Evolutionary conservation across 192 early-diverging fungal genomes (phyloP).

Genomic region (Lunasporangiospora selenospora): DNA sequence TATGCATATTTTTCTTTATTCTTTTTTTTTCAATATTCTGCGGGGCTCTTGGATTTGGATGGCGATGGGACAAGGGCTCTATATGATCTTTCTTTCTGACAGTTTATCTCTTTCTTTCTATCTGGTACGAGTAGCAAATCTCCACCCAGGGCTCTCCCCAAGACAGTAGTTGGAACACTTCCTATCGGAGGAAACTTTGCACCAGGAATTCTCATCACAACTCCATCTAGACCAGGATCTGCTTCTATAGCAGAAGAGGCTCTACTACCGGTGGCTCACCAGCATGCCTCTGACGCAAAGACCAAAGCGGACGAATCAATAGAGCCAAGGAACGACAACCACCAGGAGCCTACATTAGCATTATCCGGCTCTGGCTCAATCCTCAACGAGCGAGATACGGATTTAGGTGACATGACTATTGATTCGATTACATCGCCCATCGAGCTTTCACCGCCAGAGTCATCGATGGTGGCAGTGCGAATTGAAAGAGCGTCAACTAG

Average conservation of each 20-base stretch:
- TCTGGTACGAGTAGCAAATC: conserved; percentile 46
- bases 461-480: conserved; percentile 4
- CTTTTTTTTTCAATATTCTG: too few species aligned
- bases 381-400: conserved; percentile 4
- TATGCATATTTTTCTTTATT: conserved; percentile 10
- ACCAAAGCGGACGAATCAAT: too few species aligned
- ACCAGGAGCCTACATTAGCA: neutral
- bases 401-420: conserved; percentile 37
- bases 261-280: neutral
- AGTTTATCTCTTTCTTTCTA: neutral
- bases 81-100: neutral
- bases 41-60: neutral
- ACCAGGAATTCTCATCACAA: conserved; percentile 54
- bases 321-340: neutral
- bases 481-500: neutral
- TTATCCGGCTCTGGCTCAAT: neutral
- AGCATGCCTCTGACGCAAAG: neutral
- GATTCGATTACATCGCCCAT: conserved; percentile 55
- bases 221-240: conserved; percentile 52
- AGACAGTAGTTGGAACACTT: conserved; percentile 38
- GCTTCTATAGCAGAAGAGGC: conserved; percentile 46
- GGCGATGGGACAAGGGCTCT: neutral
- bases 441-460: conserved; percentile 48
- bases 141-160: conserved; percentile 38
- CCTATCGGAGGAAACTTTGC: conserved; percentile 45